Percentiles rank a stretch among this genome's conserved stretches.
These are phyloP conservation scores for Pseudoperonospora humuli DNA, from an alignment of 352 stramenopile species.

Conservation along the genomic window DNA sequence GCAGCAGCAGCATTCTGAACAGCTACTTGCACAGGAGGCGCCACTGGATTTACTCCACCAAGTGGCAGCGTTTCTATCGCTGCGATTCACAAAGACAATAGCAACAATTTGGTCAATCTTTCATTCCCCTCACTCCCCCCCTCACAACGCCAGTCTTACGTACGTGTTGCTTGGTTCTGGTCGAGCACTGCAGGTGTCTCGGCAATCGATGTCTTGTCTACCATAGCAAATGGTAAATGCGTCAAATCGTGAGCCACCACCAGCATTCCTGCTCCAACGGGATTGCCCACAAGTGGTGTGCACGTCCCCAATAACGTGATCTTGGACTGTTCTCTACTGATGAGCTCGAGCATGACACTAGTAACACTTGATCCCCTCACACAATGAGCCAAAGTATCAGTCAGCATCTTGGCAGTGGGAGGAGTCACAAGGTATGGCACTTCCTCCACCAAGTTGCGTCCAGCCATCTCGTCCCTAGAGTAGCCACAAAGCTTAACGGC, in stretches of 20 bases:
- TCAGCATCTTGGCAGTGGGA: slow-evolving; percentile 39
- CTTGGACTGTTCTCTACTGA: slow-evolving; percentile 47
- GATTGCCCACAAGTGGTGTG: slow-evolving; percentile 65
- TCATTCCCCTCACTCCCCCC: background rate
- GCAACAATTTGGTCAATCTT: slow-evolving; percentile 2
- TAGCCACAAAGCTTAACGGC: slow-evolving; percentile 69
- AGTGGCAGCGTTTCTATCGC: slow-evolving; percentile 16
- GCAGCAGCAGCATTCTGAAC: slow-evolving; percentile 10
- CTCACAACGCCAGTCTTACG: slow-evolving; percentile 9
- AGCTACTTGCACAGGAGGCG: slow-evolving; percentile 9
- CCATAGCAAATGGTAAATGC: slow-evolving; percentile 33
- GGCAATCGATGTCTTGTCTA: slow-evolving; percentile 35
- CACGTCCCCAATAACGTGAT: slow-evolving; percentile 62
- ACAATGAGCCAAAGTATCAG: slow-evolving; percentile 54
- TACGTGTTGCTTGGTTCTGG: slow-evolving; percentile 39
- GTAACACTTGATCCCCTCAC: slow-evolving; percentile 41
- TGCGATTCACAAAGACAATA: slow-evolving; percentile 9
- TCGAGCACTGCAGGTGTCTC: slow-evolving; percentile 50
- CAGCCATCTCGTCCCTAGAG: slow-evolving; percentile 73
- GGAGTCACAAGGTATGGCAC: slow-evolving; percentile 62
- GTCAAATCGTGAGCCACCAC: slow-evolving; percentile 68
- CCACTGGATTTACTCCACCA: background rate
- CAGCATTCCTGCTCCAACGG: slow-evolving; percentile 71
- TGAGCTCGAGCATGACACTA: slow-evolving; percentile 52
- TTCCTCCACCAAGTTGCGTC: slow-evolving; percentile 61